Conservation (phyloP, 306 rosid species). For the Hylodesmum podocarpum region DNA sequence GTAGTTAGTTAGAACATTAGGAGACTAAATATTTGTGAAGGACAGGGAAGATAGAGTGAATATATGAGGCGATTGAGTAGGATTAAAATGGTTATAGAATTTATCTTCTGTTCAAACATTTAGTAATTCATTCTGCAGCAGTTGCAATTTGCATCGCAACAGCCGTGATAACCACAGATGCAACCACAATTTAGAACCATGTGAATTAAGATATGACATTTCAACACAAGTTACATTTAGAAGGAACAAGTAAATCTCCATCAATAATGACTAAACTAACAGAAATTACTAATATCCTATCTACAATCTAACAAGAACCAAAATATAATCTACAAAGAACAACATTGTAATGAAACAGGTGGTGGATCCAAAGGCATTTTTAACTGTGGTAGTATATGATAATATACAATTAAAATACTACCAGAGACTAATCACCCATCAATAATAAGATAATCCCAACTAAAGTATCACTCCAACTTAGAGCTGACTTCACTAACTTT, state of each 20-base stretch:
- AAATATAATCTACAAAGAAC: background rate
- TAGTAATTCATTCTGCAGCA: too few relatives aligned
- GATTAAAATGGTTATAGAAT: too few relatives aligned
- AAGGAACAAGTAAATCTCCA: background rate
- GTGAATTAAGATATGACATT: background rate
- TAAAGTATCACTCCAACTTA: slow-evolving; percentile 11
- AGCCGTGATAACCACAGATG: too few relatives aligned
- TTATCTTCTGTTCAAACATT: too few relatives aligned
- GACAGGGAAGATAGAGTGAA: too few relatives aligned
- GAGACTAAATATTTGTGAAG: too few relatives aligned
- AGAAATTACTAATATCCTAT: background rate
- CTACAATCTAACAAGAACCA: background rate
- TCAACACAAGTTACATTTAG: background rate
- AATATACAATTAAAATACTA: slow-evolving; percentile 33
- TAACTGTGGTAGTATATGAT: slow-evolving; percentile 12
- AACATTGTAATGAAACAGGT: background rate
- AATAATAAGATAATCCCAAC: slow-evolving; percentile 20
- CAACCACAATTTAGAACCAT: too few relatives aligned
- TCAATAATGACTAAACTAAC: background rate
- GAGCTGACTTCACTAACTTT: background rate
- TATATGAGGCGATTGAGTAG: too few relatives aligned
- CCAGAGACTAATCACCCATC: slow-evolving; percentile 2
- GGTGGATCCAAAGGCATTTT: background rate
- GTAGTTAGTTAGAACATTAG: too few relatives aligned
- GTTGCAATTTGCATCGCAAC: too few relatives aligned